A percentile compares a stretch with the other conserved stretches of the same genome.
Conservation (phyloP, 163 green algal genomes). For the Coccomyxa subellipsoidea region DNA sequence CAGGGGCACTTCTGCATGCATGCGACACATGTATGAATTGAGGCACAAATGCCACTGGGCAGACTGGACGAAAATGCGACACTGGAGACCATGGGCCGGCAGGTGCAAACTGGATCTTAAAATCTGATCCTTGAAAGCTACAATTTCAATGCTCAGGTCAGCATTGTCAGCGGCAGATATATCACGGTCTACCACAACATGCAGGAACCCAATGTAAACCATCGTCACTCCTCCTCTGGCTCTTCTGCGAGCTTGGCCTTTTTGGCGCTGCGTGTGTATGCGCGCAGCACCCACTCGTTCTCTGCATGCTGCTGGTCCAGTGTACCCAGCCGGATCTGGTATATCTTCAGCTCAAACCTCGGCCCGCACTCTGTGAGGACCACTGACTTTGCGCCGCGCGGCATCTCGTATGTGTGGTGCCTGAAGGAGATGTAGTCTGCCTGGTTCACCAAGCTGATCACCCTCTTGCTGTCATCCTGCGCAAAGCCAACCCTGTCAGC, state of each 20-base stretch:
- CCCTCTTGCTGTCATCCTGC: slow-evolving; percentile 71
- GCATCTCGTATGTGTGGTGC: slow-evolving; percentile 88
- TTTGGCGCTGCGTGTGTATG: slow-evolving; percentile 85
- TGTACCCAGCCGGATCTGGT: slow-evolving; percentile 85
- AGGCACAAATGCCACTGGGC: no score
- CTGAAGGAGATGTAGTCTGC: slow-evolving; percentile 94
- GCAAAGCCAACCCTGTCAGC: not conserved
- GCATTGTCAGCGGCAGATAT: no score
- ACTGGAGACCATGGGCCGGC: no score
- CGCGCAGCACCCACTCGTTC: slow-evolving; percentile 89
- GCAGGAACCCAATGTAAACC: no score
- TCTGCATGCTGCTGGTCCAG: slow-evolving; percentile 91
- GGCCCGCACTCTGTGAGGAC: slow-evolving; percentile 84
- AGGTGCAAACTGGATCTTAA: no score
- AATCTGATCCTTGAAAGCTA: no score
- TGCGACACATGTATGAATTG: no score
- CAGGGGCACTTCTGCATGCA: no score
- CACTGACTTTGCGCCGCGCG: slow-evolving; percentile 72
- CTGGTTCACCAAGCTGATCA: slow-evolving; percentile 86
- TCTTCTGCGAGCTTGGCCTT: slow-evolving; percentile 51
- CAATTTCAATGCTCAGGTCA: no score
- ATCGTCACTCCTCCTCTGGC: slow-evolving; percentile 11
- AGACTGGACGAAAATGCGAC: no score
- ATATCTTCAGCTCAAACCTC: slow-evolving; percentile 36
- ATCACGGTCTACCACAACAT: no score